Base-by-base conservation (phyloP, 2,329 filamentous ascomycete species). In the Alternaria incomplexa region DNA sequence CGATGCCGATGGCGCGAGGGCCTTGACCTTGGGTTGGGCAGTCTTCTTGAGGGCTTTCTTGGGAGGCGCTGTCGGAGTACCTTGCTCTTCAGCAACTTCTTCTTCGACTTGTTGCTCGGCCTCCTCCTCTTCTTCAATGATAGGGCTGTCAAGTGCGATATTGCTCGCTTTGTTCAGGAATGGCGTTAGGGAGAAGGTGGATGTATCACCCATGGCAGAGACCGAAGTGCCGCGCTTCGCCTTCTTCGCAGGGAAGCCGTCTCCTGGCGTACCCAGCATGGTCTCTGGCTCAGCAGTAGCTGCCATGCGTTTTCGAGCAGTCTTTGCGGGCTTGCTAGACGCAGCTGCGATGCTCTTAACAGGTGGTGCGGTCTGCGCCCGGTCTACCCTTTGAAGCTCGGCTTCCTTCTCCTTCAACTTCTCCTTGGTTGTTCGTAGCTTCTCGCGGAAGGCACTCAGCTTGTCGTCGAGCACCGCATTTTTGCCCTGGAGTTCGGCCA, bases 131-230 rank as follows among this genome's bases (percentile, higher is more conserved):
- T 76, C 75, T 44, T 77, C 77, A n/a, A 76, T 70, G 28, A 79
- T 83, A 28, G 80, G 78, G 61, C 71, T 79, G 25, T 82, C 82
- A 7, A 83, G 81, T n/a, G 82, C 80, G 13, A 90, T 82, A 66
- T 84, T 90, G 64, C 85, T 89, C 25, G 88, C 90, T 54, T 90
- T 89, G 79, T 94, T 97, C 64, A 98, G 84, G 83, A 97, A 97
- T 0, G 95, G 95, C 0, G 95, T 98, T 67, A 97, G 93, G 5
- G 93, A 97, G 79, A 98, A 97, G 3, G 87, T 90, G 0, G 94
- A 97, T 79, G 97, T 97, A 75, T 97, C 93, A 28, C 92, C 93
- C 6, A 91, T 83, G 58, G 88, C 81, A 1, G 87, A 85, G 4
- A 73, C 73, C 40, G 87, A 86, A 20, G 89, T 86, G 12, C 76